Percentiles rank a stretch among this genome's conserved stretches.
These are phyloP conservation scores for Albugo candida DNA, from an alignment of 352 stramenopile genomes.

Conservation along the genomic window DNA sequence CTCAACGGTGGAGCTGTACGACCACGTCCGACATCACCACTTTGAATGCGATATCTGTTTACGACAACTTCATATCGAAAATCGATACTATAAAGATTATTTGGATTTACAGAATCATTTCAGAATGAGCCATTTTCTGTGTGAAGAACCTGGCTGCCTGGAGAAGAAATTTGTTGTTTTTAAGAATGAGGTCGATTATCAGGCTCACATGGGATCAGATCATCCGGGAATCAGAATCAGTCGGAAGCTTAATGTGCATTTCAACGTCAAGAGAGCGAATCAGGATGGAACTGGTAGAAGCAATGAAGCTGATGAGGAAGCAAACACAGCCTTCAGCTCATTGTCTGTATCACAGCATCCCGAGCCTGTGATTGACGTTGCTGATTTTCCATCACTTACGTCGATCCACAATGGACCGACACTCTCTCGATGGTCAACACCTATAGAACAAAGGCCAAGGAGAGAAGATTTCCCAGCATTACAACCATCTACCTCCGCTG, in stretches of 20 bases:
- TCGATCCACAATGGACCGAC: conserved; percentile 7
- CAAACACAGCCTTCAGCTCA: conserved; percentile 26
- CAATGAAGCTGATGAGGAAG: background rate
- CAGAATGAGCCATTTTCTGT: conserved; percentile 74
- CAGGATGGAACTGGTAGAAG: conserved; percentile 12
- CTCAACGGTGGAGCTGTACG: conserved; percentile 71
- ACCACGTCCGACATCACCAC: conserved; percentile 82
- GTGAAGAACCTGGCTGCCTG: conserved; percentile 65
- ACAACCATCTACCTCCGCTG: conserved; percentile 4
- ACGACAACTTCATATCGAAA: conserved; percentile 49
- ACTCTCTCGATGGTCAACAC: conserved; percentile 15
- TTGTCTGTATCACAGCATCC: conserved; percentile 21
- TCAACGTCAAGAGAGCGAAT: conserved; percentile 43
- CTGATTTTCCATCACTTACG: conserved; percentile 65
- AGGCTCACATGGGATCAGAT: conserved; percentile 57
- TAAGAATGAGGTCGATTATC: conserved; percentile 67
- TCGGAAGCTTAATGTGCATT: conserved; percentile 75
- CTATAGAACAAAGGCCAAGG: conserved; percentile 15
- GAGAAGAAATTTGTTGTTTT: conserved; percentile 82
- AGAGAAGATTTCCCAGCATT: conserved; percentile 56
- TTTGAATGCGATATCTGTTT: conserved; percentile 84
- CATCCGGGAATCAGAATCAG: conserved; percentile 74
- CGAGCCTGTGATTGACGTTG: conserved; percentile 39
- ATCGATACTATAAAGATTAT: conserved; percentile 86
- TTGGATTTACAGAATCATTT: conserved; percentile 82